Percentiles rank a stretch among this genome's conserved stretches.
Conservation (phyloP, 345 rosid genomes). For the Citrus glauca region DNA sequence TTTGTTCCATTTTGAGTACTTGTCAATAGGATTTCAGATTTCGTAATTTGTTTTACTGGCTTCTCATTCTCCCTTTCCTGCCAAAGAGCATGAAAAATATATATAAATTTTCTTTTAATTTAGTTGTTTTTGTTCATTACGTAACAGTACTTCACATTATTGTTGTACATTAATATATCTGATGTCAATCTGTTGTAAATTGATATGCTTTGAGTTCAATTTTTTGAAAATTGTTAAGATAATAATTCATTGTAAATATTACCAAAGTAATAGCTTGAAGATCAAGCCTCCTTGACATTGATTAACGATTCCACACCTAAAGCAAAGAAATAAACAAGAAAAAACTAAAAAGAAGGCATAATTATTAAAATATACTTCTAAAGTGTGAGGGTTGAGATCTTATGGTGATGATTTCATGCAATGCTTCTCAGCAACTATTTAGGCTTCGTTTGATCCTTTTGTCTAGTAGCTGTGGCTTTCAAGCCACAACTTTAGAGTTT, state of each 20-base stretch:
- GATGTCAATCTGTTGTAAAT: background rate
- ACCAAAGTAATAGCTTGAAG: background rate
- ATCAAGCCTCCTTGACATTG: background rate
- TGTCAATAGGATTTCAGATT: background rate
- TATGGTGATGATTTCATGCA: background rate
- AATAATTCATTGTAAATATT: background rate
- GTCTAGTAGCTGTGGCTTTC: too few relatives aligned
- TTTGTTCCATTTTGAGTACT: background rate
- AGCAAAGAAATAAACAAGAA: background rate
- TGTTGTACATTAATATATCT: background rate
- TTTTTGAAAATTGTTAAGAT: background rate
- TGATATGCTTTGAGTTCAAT: background rate
- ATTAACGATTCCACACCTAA: background rate
- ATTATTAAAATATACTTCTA: background rate
- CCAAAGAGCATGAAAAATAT: background rate
- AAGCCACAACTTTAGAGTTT: too few relatives aligned
- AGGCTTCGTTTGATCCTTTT: too few relatives aligned
- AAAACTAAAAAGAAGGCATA: background rate
- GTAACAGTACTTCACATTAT: background rate
- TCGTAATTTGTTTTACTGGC: too few relatives aligned
- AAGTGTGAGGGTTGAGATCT: background rate
- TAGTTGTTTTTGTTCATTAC: background rate
- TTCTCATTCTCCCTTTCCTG: background rate
- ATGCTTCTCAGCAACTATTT: too few relatives aligned
- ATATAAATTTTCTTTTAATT: background rate